These are phyloP conservation scores for Furcasterigmium sp. DNA, from an alignment of 2,329 filamentous ascomycete species.

Conservation along the genomic window DNA sequence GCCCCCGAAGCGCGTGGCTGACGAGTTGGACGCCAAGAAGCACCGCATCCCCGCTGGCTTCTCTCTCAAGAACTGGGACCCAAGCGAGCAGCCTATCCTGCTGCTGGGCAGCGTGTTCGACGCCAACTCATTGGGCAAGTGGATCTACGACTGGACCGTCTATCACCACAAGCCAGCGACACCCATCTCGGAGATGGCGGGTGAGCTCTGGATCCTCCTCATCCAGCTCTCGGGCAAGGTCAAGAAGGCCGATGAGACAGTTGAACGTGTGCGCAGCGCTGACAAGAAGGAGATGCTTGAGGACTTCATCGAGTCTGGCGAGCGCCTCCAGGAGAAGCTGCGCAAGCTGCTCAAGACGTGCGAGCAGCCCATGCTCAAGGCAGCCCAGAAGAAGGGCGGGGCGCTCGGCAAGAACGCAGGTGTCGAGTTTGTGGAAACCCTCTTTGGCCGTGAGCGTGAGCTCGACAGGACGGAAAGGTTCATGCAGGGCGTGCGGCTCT, in stretches of 20 bases:
- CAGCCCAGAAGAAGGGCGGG: constrained; percentile 61
- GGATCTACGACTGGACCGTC: constrained; percentile 99
- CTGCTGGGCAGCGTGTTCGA: constrained; percentile 94
- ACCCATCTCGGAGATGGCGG: constrained; percentile 84
- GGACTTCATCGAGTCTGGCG: constrained; percentile 85
- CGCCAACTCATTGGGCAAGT: constrained; percentile 94
- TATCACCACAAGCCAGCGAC: constrained; percentile 78
- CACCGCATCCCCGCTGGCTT: constrained; percentile 84
- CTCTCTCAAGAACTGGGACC: constrained; percentile 98
- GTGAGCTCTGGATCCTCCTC: constrained; percentile 89
- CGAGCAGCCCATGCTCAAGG: constrained; percentile 89
- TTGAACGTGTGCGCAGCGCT: constrained; percentile 63
- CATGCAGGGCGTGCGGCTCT: constrained; percentile 82
- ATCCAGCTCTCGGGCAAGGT: constrained; percentile 93
- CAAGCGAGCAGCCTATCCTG: constrained; percentile 86
- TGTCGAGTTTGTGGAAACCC: constrained; percentile 90
- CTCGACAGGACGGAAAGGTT: constrained; percentile 86
- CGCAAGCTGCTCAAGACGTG: constrained; percentile 84
- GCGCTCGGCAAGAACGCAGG: constrained; percentile 86
- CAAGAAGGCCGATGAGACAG: constrained; percentile 79
- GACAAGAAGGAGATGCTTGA: constrained; percentile 78
- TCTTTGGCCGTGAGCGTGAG: constrained; percentile 89
- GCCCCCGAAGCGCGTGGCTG: constrained; percentile 38
- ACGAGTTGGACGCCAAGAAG: constrained; percentile 52
- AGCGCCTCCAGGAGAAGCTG: constrained; percentile 80